Percentiles rank a stretch among this genome's conserved stretches.
Evolutionary conservation across 169 alveolate genomes (phyloP).

Genomic region (Plasmodium berghei): DNA sequence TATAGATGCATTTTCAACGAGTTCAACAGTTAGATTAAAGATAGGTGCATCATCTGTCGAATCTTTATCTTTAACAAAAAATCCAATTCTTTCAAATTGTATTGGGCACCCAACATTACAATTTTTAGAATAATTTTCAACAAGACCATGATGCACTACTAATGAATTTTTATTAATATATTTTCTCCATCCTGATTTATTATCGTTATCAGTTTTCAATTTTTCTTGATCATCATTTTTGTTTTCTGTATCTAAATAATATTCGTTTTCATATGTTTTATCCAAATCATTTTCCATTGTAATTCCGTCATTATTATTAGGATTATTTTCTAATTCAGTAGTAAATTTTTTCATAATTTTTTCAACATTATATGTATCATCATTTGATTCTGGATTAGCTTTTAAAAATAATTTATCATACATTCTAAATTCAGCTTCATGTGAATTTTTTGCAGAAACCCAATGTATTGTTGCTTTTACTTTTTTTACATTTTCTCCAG

Average conservation of each 20-base stretch:
- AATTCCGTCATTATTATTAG: neutral
- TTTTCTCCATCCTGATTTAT: conserved; percentile 84
- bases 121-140: conserved; percentile 75
- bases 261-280: neutral
- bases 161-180: conserved; percentile 86
- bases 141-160: conserved; percentile 76
- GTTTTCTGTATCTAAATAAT: conserved; percentile 10
- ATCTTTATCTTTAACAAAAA: conserved; percentile 87
- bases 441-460: conserved; percentile 81
- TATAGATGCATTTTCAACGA: conserved; percentile 79
- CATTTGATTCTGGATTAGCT: conserved; percentile 83
- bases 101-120: conserved; percentile 83
- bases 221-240: conserved; percentile 25
- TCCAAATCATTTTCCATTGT: neutral
- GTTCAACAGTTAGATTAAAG: conserved; percentile 83
- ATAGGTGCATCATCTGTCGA: conserved; percentile 77
- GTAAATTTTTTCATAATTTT: conserved; percentile 1
- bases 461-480: conserved; percentile 91
- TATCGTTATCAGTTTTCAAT: conserved; percentile 78
- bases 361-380: conserved; percentile 11
- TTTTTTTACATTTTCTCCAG: conserved; percentile 68
- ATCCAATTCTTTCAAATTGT: conserved; percentile 91
- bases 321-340: neutral
- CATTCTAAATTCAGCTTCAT: conserved; percentile 85
- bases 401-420: conserved; percentile 88